Conservation (phyloP, 1,139 yeast species). For the Barnettozyma hawaiiensis region DNA sequence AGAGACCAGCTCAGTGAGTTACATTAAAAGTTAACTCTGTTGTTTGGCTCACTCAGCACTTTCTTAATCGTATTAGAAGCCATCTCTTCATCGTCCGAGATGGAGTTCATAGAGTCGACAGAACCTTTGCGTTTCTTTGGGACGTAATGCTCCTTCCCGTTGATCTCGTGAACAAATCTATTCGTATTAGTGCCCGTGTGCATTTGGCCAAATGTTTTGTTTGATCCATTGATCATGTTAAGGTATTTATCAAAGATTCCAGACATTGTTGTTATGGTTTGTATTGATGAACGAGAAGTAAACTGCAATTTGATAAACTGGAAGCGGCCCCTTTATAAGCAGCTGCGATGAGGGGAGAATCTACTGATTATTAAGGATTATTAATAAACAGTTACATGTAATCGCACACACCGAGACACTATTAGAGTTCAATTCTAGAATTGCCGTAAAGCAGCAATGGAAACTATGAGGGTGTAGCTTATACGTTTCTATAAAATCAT, state of each 20-base stretch:
- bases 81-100: constrained; percentile 10
- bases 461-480: too few relatives aligned
- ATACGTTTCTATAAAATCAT: too few relatives aligned
- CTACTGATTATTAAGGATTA: too few relatives aligned
- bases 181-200: constrained; percentile 19
- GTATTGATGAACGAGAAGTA: too few relatives aligned
- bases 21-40: constrained; percentile 23
- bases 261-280: constrained; percentile 25
- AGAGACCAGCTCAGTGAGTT: not conserved
- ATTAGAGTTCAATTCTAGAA: too few relatives aligned
- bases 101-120: constrained; percentile 7
- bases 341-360: too few relatives aligned
- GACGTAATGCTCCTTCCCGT: constrained; percentile 17
- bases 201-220: constrained; percentile 15
- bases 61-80: constrained; percentile 12
- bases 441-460: too few relatives aligned
- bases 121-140: constrained; percentile 22
- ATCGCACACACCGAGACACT: too few relatives aligned
- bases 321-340: too few relatives aligned
- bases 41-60: constrained; percentile 22
- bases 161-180: constrained; percentile 12
- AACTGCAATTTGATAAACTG: too few relatives aligned
- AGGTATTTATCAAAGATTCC: constrained; percentile 26
- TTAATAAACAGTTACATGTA: too few relatives aligned
- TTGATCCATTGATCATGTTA: constrained; percentile 20